Evolutionary conservation across 2,329 filamentous ascomycete genomes (phyloP), one percentile per base, ranked within the genome.

Genomic region (Pezicula radicicola): DNA sequence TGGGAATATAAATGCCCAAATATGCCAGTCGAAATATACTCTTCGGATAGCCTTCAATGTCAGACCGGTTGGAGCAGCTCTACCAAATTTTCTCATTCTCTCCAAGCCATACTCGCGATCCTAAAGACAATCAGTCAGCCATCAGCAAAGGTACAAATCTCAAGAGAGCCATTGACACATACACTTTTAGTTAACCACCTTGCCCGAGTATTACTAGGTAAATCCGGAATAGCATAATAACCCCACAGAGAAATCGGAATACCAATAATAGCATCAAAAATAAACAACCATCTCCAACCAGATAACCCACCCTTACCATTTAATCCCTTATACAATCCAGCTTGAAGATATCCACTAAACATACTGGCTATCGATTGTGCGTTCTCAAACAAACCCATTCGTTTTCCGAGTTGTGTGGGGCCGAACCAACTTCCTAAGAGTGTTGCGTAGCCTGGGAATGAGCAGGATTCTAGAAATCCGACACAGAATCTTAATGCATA

Each of bases 131-230:
- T 5, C 53, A 72, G 75, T 3, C 78, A 77, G 21, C 69, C 65
- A 13, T 58, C 64, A 0, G 74, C 76, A 9, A 72, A 71, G 2
- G 81, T 67, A 45, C 28, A 45, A n/a, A n/a, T 40, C 52, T 79
- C 79, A 3, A 80, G 73, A 21, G 21, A 21, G 3, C 0, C 67
- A 76, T 0, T 77, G 6, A 13, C 72, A 72, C 79, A 79, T 5
- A 83, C 62, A 54, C 80, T 82, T 1, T 79, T 79, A 3, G 69
- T 73, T 52, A 62, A 51, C 53, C 55, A 60, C 7, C 48, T 45
- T 10, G 58, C 60, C 6, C 52, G 47, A 3, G 52, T 54, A 15
- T 36, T 54, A 45, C 41, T 25, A 1, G 52, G 52, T 6, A 54
- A 18, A 46, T 54, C 52, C 12, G 48, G 40, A 44, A 44, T 43